Conservation (phyloP, 23 red algal genomes). For the Gracilariopsis chorda region DNA sequence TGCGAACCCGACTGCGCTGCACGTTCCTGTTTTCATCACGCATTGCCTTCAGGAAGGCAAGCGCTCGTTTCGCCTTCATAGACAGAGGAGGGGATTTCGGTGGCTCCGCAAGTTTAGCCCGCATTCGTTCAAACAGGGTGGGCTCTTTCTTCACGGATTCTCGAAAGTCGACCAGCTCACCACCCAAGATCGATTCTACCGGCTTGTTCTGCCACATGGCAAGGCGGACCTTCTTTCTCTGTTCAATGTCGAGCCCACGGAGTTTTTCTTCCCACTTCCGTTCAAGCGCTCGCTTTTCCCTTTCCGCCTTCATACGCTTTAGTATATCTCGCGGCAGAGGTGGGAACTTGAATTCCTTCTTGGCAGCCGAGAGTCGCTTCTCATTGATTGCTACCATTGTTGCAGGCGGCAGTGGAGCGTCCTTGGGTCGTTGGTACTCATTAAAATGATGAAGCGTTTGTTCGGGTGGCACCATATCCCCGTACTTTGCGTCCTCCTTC, state of each 20-base stretch:
- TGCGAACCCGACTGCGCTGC: background rate
- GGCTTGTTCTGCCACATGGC: background rate
- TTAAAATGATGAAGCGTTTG: background rate
- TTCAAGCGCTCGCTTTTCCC: background rate
- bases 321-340: background rate
- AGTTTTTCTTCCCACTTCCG: background rate
- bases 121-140: background rate
- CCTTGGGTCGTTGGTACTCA: no score
- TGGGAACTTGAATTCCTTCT: background rate
- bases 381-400: background rate
- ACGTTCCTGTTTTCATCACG: background rate
- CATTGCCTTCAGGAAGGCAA: background rate
- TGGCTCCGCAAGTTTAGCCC: background rate
- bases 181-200: background rate
- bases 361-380: background rate
- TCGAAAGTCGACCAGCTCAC: background rate
- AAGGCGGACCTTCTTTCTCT: background rate
- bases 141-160: background rate
- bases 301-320: background rate
- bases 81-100: background rate
- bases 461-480: constrained; percentile 1
- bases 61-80: background rate
- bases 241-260: background rate
- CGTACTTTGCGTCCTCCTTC: background rate
- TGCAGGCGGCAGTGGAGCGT: background rate